Conservation (phyloP, 2,329 filamentous ascomycete genomes). For the Aureobasidium uvarum region DNA sequence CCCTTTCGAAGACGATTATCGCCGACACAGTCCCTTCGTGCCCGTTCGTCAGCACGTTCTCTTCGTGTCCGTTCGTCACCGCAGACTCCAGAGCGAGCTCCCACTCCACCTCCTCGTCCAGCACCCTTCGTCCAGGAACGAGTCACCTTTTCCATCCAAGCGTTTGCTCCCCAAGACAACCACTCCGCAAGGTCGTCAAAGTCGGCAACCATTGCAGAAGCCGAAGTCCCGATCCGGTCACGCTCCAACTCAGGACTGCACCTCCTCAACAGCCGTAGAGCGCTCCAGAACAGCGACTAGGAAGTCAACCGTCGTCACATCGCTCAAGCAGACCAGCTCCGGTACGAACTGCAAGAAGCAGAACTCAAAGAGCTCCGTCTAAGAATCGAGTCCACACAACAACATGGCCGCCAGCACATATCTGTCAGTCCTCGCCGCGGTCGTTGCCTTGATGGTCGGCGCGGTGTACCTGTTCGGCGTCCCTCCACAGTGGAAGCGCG, state of each 20-base stretch:
- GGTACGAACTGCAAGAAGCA: not conserved
- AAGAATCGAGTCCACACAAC: constrained; percentile 4
- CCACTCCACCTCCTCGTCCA: not conserved
- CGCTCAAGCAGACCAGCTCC: not conserved
- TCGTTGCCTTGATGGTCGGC: constrained; percentile 40
- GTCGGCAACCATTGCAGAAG: not conserved
- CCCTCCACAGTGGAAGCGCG: constrained; percentile 48
- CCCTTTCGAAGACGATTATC: not conserved
- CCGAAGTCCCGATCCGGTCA: not conserved
- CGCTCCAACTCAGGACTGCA: not conserved
- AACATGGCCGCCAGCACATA: constrained; percentile 34
- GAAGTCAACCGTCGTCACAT: constrained; percentile 1
- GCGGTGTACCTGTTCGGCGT: constrained; percentile 51
- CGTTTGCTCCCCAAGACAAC: not conserved
- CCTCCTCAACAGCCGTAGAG: not conserved
- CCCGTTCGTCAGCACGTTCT: not conserved
- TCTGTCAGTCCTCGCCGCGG: constrained; percentile 35
- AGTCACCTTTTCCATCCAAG: not conserved
- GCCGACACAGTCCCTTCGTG: not conserved
- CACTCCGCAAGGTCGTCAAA: not conserved
- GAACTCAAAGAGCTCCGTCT: not conserved
- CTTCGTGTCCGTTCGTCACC: not conserved
- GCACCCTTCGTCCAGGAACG: not conserved
- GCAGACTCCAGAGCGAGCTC: not conserved
- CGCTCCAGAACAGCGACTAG: not conserved